phyloP scores from a whole-genome alignment of 2,329 filamentous ascomycete genomes.

The Nemania abortiva region DNA sequence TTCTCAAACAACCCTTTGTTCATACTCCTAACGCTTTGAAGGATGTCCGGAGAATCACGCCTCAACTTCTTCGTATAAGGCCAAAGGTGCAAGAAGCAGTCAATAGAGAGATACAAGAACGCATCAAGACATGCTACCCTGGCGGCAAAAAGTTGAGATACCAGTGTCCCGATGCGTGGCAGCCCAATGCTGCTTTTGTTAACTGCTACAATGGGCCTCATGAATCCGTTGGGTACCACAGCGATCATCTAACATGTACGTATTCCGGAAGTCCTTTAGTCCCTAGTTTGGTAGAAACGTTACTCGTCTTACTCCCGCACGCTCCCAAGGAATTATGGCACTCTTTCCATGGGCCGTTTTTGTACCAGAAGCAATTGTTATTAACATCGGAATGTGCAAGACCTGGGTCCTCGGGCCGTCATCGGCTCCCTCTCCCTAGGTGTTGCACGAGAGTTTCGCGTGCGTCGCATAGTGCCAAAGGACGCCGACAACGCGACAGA shows the following conservation, averaged over 20 bases:
- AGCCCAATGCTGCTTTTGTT: slow-evolving; percentile 90
- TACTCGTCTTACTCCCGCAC: too few relatives aligned
- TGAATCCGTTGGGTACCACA: slow-evolving; percentile 91
- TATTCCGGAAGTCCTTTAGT: slow-evolving; percentile 61
- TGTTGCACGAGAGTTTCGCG: slow-evolving; percentile 92
- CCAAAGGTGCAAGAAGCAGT: slow-evolving; percentile 78
- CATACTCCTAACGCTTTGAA: slow-evolving; percentile 46
- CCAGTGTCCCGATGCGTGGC: slow-evolving; percentile 80
- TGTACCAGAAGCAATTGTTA: too few relatives aligned
- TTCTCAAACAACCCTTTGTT: not conserved
- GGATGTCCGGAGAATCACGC: slow-evolving; percentile 82
- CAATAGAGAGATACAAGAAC: slow-evolving; percentile 78
- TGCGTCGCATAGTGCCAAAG: slow-evolving; percentile 78
- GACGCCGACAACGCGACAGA: slow-evolving; percentile 59
- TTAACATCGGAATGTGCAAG: too few relatives aligned
- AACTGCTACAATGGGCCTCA: slow-evolving; percentile 90
- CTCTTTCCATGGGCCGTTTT: too few relatives aligned
- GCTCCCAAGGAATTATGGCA: too few relatives aligned
- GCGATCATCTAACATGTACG: slow-evolving; percentile 88
- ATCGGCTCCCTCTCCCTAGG: slow-evolving; percentile 93
- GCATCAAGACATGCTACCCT: slow-evolving; percentile 77
- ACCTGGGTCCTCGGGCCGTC: slow-evolving; percentile 65
- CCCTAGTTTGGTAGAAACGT: too few relatives aligned
- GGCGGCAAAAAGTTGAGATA: slow-evolving; percentile 78
- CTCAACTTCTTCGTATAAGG: slow-evolving; percentile 78